Percentiles rank a stretch among this genome's conserved stretches.
phyloP scores from a whole-genome alignment of 441 rosid species.

The Euphorbia celastroides region DNA sequence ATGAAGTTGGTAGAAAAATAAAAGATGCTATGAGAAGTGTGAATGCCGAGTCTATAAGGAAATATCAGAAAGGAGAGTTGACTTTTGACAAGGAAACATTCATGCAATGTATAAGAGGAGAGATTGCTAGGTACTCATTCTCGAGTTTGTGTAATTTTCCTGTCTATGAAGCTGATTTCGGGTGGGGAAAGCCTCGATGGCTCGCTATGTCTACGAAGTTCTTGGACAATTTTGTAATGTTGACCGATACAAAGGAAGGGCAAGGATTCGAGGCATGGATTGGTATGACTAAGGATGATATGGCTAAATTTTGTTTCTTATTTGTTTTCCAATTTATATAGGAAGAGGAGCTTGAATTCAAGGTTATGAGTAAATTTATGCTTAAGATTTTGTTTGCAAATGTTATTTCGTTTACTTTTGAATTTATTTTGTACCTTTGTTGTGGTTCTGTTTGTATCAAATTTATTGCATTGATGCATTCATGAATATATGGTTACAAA shows the following conservation, averaged over 20 bases:
- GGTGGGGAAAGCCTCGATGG: neutral
- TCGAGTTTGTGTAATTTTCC: neutral
- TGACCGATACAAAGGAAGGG: constrained; percentile 28
- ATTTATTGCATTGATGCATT: too few species aligned
- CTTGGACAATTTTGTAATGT: constrained; percentile 11
- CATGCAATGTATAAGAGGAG: neutral
- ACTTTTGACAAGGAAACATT: neutral
- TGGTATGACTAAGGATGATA: constrained; percentile 22
- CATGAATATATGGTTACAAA: too few species aligned
- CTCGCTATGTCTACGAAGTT: neutral
- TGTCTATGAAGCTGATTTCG: neutral
- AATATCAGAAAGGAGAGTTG: neutral
- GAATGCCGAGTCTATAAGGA: neutral
- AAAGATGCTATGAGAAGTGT: neutral
- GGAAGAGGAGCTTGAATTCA: too few species aligned
- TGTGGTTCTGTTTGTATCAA: too few species aligned
- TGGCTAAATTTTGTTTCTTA: constrained; percentile 22
- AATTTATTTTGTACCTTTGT: too few species aligned
- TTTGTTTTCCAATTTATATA: neutral
- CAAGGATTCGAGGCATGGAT: constrained; percentile 43
- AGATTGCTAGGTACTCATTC: neutral
- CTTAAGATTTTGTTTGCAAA: too few species aligned
- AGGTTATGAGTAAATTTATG: too few species aligned
- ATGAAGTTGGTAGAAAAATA: neutral
- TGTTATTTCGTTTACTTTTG: too few species aligned